Evolutionary conservation across 163 green algal species (phyloP).

Genomic region (Smithsoniella earleae): DNA sequence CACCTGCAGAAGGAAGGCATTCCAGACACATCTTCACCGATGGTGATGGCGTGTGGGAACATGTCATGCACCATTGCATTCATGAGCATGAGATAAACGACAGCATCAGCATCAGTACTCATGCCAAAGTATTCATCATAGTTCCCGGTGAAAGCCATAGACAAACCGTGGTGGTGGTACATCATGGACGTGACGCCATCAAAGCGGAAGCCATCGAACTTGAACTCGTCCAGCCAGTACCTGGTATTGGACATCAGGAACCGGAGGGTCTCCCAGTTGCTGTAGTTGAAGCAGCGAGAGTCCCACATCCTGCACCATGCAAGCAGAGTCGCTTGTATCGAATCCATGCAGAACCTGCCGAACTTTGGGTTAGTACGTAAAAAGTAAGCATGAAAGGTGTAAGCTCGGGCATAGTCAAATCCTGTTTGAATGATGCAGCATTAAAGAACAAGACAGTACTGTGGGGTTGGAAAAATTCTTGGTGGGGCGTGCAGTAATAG

Average conservation of each 20-base stretch:
- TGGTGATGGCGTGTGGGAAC: conserved; percentile 74
- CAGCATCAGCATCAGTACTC: conserved; percentile 79
- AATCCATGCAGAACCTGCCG: conserved; percentile 13
- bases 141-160: conserved; percentile 78
- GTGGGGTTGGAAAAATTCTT: too few relatives aligned
- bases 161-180: conserved; percentile 98
- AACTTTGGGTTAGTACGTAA: too few relatives aligned
- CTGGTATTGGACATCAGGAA: conserved; percentile 94
- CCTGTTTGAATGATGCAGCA: too few relatives aligned
- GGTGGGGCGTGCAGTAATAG: too few relatives aligned
- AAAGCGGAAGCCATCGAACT: conserved; percentile 95
- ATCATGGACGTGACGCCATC: conserved; percentile 98
- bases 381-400: too few relatives aligned
- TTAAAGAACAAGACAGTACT: too few relatives aligned
- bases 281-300: conserved; percentile 88
- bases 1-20: conserved; percentile 84
- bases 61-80: conserved; percentile 90
- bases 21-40: conserved; percentile 89
- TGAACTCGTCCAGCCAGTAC: conserved; percentile 97
- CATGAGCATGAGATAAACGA: conserved; percentile 94
- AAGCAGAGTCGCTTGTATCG: not conserved
- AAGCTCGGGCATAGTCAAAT: too few relatives aligned
- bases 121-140: conserved; percentile 91
- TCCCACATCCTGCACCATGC: conserved; percentile 78
- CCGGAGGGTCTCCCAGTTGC: conserved; percentile 85